Evolutionary conservation across 768 basidiomycete species (phyloP), one percentile per base, ranked within the genome.

Genomic region (Russula olivacea): DNA sequence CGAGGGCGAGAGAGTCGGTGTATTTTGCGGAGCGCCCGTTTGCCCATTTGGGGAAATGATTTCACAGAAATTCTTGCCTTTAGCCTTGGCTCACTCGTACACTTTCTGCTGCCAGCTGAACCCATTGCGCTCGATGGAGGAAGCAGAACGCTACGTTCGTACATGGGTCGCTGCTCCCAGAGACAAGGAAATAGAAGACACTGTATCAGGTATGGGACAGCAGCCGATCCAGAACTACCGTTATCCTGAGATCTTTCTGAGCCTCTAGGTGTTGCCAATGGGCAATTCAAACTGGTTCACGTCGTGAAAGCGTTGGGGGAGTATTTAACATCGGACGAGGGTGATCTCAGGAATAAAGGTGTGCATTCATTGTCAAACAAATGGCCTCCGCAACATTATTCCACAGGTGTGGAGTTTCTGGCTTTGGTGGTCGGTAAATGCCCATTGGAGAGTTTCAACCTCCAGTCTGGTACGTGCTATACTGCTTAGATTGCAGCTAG

Each of bases 231-330:
- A 53, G 11, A 41, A 19, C 23, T 14, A 34, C 8, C 52, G 12
- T 52, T 52, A 57, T 61, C 55, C 58, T 59, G n/a, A 61, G 58
- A 57, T 48, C 59, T 45, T 3, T 68, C 53, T 52, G 50, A 52
- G 54, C 58, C 51, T 52, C 49, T 67, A 86, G 85, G 76, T 54
- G 75, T 86, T 58, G 81, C 83, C 15, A 76, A 77, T 63, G 85
- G 84, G 21, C 73, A 78, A 23, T 73, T 82, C 10, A 81, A 85
- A 21, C 76, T 97, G 15, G 76, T 94, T 5, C 81, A 87, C 65
- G 76, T 98, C 23, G 91, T 98, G 40, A 93, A 91, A 71, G 85
- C 86, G 28, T 81, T 97, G 0, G 92, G 92, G 47, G 88, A 91
- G 68, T 93, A 89, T 70, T 77, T 99, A 15, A 95, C 91, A 0